phyloP scores from a whole-genome alignment of 1,284 basidiomycete species.

The Sanghuangporus baumii region DNA sequence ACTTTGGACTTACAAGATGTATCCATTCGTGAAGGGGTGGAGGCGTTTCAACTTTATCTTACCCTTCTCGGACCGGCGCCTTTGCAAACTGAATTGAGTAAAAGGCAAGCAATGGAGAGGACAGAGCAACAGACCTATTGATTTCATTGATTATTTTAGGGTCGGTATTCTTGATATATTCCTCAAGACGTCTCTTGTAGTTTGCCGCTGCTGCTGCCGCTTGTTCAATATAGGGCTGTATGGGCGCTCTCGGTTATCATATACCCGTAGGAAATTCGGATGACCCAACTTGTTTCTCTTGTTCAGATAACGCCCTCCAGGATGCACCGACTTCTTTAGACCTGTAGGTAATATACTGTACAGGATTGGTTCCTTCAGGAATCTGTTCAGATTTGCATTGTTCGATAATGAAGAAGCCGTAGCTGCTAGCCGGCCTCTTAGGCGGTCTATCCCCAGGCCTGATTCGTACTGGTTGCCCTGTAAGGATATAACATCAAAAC shows the following conservation, averaged over 20 bases:
- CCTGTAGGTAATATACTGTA: neutral
- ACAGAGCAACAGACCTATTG: conserved; percentile 6
- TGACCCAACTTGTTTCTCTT: conserved; percentile 22
- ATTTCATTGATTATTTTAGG: conserved; percentile 17
- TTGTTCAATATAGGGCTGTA: conserved; percentile 8
- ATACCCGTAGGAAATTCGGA: neutral
- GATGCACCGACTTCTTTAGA: neutral
- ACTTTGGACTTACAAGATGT: neutral
- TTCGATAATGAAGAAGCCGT: conserved; percentile 6
- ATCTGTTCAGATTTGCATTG: neutral
- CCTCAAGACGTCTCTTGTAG: conserved; percentile 8
- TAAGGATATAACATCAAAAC: neutral
- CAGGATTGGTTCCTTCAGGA: neutral
- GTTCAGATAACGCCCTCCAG: conserved; percentile 20
- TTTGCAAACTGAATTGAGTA: neutral
- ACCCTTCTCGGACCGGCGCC: conserved; percentile 15
- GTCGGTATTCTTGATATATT: conserved; percentile 17
- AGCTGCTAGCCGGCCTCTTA: conserved; percentile 4
- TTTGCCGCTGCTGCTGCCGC: neutral
- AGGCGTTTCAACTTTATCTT: neutral
- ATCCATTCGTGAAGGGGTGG: neutral
- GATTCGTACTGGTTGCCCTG: conserved; percentile 4
- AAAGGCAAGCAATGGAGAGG: neutral
- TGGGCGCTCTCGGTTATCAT: neutral
- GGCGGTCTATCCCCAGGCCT: neutral